Conservation (phyloP, 2,329 filamentous ascomycete genomes). For the Cyphellophora europaea region DNA sequence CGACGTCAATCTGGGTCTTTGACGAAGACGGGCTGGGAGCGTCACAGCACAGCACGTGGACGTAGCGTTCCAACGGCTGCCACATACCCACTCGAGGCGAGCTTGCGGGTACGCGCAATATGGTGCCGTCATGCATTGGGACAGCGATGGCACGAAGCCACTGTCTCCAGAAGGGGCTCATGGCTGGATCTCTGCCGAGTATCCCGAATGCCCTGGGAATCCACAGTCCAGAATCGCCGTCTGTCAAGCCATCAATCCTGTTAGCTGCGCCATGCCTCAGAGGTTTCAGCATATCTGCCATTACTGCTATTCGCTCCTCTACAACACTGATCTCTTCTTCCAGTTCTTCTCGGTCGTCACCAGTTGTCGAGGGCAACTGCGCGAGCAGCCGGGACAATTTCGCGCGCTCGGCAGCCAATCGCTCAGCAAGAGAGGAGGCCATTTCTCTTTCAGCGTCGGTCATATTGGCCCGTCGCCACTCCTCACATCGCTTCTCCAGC, state of each 20-base stretch:
- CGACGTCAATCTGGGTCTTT: constrained; percentile 89
- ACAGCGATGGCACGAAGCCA: constrained; percentile 92
- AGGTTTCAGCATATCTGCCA: constrained; percentile 90
- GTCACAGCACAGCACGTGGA: constrained; percentile 93
- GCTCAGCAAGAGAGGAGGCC: constrained; percentile 80
- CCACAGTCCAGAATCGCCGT: constrained; percentile 87
- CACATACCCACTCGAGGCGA: constrained; percentile 87
- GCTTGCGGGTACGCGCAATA: constrained; percentile 74
- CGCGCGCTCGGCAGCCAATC: constrained; percentile 77
- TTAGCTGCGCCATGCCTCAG: constrained; percentile 89
- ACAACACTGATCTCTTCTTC: constrained; percentile 93
- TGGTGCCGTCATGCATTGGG: constrained; percentile 82
- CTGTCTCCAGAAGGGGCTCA: constrained; percentile 95
- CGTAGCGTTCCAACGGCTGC: constrained; percentile 94
- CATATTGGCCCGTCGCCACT: constrained; percentile 89
- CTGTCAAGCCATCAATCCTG: constrained; percentile 92
- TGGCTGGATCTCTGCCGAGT: constrained; percentile 69
- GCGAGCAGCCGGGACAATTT: constrained; percentile 82
- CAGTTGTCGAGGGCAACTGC: constrained; percentile 71
- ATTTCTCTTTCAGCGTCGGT: constrained; percentile 93
- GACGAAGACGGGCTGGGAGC: constrained; percentile 86
- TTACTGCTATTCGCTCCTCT: constrained; percentile 92
- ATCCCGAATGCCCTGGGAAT: constrained; percentile 89
- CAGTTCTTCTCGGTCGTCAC: constrained; percentile 67
- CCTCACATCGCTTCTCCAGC: constrained; percentile 63